Percentiles rank a stretch among this genome's conserved stretches.
Evolutionary conservation across 1,139 yeast genomes (phyloP).

Genomic region (Pichia sp.): DNA sequence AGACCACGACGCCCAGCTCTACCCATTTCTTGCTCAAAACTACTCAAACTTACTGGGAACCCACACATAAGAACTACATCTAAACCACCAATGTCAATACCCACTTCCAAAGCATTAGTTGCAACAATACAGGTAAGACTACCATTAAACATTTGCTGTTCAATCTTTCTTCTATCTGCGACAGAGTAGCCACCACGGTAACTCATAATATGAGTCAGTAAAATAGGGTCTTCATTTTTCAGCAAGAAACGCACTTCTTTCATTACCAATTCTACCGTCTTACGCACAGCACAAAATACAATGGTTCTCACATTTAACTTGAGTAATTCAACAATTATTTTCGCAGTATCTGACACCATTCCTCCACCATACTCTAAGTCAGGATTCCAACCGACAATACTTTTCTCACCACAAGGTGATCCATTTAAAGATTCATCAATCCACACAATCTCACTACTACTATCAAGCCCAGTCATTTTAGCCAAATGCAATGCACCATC

Average conservation of each 20-base stretch:
- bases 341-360: slow-evolving; percentile 71
- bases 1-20: slow-evolving; percentile 82
- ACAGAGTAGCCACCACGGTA: slow-evolving; percentile 94
- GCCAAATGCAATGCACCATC: slow-evolving; percentile 67
- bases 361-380: slow-evolving; percentile 60
- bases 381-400: slow-evolving; percentile 77
- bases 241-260: slow-evolving; percentile 62
- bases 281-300: slow-evolving; percentile 82
- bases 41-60: slow-evolving; percentile 79
- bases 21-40: slow-evolving; percentile 92
- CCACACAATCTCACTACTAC: slow-evolving; percentile 54
- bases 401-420: slow-evolving; percentile 75
- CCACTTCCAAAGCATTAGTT: slow-evolving; percentile 90
- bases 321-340: slow-evolving; percentile 58
- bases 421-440: slow-evolving; percentile 58
- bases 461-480: slow-evolving; percentile 57
- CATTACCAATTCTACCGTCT: slow-evolving; percentile 80
- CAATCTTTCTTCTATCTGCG: slow-evolving; percentile 77
- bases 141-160: slow-evolving; percentile 83
- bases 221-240: slow-evolving; percentile 33
- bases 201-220: slow-evolving; percentile 71
- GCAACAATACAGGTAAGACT: slow-evolving; percentile 80
- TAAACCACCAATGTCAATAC: slow-evolving; percentile 86
- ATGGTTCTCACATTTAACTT: slow-evolving; percentile 66
- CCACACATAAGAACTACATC: slow-evolving; percentile 92